These are phyloP conservation scores for Colletotrichum coccodes DNA, from an alignment of 2,329 filamentous ascomycete species.

Conservation along the genomic window DNA sequence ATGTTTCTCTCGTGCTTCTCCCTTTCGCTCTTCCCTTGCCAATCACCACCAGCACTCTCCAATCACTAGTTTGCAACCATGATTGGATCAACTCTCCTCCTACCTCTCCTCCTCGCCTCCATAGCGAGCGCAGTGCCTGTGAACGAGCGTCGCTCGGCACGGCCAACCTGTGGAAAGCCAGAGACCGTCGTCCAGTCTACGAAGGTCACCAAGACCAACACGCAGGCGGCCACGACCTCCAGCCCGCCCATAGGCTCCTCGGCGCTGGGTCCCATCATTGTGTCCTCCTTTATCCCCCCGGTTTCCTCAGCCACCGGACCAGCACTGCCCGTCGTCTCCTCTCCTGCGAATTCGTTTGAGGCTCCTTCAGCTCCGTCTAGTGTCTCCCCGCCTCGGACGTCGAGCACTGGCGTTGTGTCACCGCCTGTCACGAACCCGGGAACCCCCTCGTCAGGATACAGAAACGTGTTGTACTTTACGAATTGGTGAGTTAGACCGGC, in stretches of 20 bases:
- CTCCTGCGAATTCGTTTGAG: neutral
- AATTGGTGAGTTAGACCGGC: conserved; percentile 57
- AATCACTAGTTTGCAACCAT: conserved; percentile 1
- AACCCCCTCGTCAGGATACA: conserved; percentile 12
- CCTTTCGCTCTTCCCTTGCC: neutral
- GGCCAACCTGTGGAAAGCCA: neutral
- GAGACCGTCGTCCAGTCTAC: neutral
- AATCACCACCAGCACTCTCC: neutral
- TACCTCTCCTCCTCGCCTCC: conserved; percentile 19
- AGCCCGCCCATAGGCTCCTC: neutral
- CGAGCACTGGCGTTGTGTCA: neutral
- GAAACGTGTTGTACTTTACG: conserved; percentile 63
- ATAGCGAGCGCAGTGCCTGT: conserved; percentile 18
- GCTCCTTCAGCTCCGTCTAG: neutral
- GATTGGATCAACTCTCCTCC: conserved; percentile 6
- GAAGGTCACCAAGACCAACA: neutral
- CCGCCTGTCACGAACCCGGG: neutral
- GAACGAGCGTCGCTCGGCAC: neutral
- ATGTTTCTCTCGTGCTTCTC: neutral
- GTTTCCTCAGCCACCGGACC: neutral
- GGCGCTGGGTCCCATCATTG: neutral
- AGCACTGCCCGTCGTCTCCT: neutral
- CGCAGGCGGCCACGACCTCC: neutral
- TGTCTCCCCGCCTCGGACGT: neutral
- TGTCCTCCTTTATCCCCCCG: neutral